Conservation (phyloP, 805 yeast genomes). For the Saturnispora galanensis region DNA sequence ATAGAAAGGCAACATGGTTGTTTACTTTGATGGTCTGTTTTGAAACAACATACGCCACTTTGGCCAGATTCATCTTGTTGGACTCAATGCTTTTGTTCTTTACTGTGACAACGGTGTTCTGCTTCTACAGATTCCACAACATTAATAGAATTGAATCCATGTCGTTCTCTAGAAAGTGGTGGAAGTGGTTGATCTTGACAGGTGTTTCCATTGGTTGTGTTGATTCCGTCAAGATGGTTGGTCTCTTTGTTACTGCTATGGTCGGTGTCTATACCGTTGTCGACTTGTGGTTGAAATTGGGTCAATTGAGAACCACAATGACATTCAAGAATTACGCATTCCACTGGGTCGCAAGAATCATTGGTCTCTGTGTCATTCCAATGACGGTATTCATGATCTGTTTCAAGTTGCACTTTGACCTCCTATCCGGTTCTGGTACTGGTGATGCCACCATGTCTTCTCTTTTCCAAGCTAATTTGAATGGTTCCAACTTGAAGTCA, state of each 20-base stretch:
- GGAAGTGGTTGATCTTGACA: constrained; percentile 81
- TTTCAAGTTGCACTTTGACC: constrained; percentile 73
- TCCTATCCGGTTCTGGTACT: constrained; percentile 74
- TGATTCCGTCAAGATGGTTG: constrained; percentile 94
- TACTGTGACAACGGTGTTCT: constrained; percentile 72
- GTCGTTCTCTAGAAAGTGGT: constrained; percentile 71
- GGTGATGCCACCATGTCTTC: constrained; percentile 65
- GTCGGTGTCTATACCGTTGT: constrained; percentile 87
- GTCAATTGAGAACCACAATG: constrained; percentile 39
- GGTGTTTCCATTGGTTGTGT: constrained; percentile 87
- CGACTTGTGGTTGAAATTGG: constrained; percentile 86
- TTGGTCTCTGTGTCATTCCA: constrained; percentile 64
- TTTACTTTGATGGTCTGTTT: constrained; percentile 70
- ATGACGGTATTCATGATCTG: constrained; percentile 53
- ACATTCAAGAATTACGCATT: constrained; percentile 27
- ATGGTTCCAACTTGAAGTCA: constrained; percentile 49
- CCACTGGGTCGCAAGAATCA: constrained; percentile 69
- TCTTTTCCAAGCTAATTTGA: constrained; percentile 68
- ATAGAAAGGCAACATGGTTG: constrained; percentile 64
- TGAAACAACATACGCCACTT: constrained; percentile 74
- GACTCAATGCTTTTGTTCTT: constrained; percentile 88
- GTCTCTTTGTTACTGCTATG: constrained; percentile 77
- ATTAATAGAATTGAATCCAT: constrained; percentile 36
- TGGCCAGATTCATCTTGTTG: constrained; percentile 80
- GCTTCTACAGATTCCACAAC: constrained; percentile 64